phyloP scores from a whole-genome alignment of 2,329 filamentous ascomycete genomes.

The Cucurbitaria berberidis region DNA sequence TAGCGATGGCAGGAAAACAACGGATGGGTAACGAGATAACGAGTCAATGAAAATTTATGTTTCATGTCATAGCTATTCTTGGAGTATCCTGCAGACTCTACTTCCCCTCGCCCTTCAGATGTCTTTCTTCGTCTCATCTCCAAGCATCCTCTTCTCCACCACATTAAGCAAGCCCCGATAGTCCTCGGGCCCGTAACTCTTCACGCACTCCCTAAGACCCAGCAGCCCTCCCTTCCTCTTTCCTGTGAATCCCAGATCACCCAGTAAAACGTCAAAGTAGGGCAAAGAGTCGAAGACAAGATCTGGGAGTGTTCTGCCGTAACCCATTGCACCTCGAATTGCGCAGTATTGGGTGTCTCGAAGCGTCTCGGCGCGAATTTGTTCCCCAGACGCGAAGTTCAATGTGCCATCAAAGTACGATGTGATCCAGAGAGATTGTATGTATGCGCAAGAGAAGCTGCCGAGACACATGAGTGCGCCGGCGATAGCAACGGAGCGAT shows the following conservation, averaged over 20 bases:
- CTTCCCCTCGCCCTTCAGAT: conserved; percentile 41
- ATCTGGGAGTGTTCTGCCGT: conserved; percentile 65
- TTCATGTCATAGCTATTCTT: too few species aligned
- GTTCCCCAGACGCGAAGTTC: conserved; percentile 1
- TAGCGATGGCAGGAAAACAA: background rate
- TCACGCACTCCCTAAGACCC: conserved; percentile 25
- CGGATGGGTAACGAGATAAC: background rate
- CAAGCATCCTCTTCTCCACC: conserved; percentile 7
- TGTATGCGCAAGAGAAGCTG: conserved; percentile 47
- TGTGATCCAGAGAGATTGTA: conserved; percentile 57
- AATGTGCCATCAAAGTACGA: conserved; percentile 67
- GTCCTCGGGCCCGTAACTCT: conserved; percentile 31
- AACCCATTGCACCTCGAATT: conserved; percentile 75
- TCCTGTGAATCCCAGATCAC: conserved; percentile 28
- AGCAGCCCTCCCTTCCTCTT: conserved; percentile 22
- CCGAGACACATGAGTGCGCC: conserved; percentile 45
- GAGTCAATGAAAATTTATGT: background rate
- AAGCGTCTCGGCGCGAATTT: conserved; percentile 51
- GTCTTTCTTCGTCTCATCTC: conserved; percentile 30
- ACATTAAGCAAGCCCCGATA: conserved; percentile 31
- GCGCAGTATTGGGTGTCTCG: conserved; percentile 72
- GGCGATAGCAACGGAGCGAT: conserved; percentile 24
- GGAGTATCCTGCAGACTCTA: too few species aligned
- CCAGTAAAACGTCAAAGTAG: conserved; percentile 36
- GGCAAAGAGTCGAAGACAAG: conserved; percentile 39